These are phyloP conservation scores for Lophium mytilinum DNA, from an alignment of 495 filamentous ascomycete genomes.

Conservation along the genomic window DNA sequence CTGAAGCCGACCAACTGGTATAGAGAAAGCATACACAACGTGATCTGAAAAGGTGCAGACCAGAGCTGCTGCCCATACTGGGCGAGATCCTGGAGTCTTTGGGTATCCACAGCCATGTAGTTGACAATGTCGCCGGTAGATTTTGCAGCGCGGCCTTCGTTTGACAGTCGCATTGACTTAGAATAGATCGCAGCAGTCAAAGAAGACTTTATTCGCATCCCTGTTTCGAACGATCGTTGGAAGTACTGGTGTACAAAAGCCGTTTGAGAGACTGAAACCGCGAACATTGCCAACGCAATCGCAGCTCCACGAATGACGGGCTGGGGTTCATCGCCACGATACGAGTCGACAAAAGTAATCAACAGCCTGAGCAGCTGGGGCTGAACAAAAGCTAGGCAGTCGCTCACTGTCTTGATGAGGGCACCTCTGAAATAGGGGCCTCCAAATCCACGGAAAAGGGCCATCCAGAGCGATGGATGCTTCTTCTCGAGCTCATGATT, in stretches of 20 bases:
- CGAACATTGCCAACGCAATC: constrained; percentile 89
- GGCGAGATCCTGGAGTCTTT: constrained; percentile 86
- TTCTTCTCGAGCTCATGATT: constrained; percentile 61
- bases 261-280: constrained; percentile 77
- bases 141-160: constrained; percentile 84
- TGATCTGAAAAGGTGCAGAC: constrained; percentile 95
- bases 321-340: constrained; percentile 51
- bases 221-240: constrained; percentile 85
- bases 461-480: constrained; percentile 81
- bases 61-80: constrained; percentile 92
- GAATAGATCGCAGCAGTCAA: constrained; percentile 86
- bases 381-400: constrained; percentile 77
- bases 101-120: constrained; percentile 96
- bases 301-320: constrained; percentile 76
- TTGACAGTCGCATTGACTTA: constrained; percentile 82
- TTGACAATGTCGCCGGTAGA: constrained; percentile 98
- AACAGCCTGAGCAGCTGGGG: constrained; percentile 82
- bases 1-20: constrained; percentile 88
- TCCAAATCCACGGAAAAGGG: constrained; percentile 80
- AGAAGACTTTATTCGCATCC: constrained; percentile 90
- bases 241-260: constrained; percentile 87
- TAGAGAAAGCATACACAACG: constrained; percentile 86
- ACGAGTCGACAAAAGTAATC: constrained; percentile 82
- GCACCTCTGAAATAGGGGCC: constrained; percentile 71
- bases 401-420: constrained; percentile 78